Evolutionary conservation across 345 rosid genomes (phyloP).

Genomic region (Brassica juncea): DNA sequence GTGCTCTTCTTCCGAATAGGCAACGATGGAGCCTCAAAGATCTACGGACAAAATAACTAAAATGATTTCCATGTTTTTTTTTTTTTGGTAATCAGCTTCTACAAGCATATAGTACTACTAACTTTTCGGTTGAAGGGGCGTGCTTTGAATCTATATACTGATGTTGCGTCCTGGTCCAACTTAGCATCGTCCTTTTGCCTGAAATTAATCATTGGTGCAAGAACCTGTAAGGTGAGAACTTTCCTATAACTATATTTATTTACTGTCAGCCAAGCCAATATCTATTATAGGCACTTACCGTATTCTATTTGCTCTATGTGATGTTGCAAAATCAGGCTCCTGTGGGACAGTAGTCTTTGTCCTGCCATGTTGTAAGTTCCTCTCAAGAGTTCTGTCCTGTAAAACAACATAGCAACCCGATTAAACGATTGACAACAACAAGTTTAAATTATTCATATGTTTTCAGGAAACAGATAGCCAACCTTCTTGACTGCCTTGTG

Average conservation of each 20-base stretch:
- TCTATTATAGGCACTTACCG: slow-evolving; percentile 45
- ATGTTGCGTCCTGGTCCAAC: slow-evolving; percentile 43
- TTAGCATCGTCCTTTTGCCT: slow-evolving; percentile 60
- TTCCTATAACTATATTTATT: not conserved
- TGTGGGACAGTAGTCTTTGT: slow-evolving; percentile 78
- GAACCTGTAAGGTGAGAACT: slow-evolving; percentile 3
- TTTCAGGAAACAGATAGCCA: slow-evolving; percentile 6
- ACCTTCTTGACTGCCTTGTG: slow-evolving; percentile 87
- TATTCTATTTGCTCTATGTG: slow-evolving; percentile 72
- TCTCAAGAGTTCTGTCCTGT: slow-evolving; percentile 60
- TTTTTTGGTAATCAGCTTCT: not conserved
- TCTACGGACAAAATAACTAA: slow-evolving; percentile 45
- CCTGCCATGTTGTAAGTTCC: slow-evolving; percentile 42
- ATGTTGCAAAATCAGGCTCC: slow-evolving; percentile 91
- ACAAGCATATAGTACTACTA: slow-evolving; percentile 28
- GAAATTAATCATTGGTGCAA: slow-evolving; percentile 38
- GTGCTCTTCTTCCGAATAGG: slow-evolving; percentile 75
- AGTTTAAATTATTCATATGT: slow-evolving; percentile 3
- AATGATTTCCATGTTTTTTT: slow-evolving; percentile 6
- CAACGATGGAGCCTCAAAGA: slow-evolving; percentile 81
- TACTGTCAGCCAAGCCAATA: slow-evolving; percentile 23
- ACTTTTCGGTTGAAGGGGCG: slow-evolving; percentile 96
- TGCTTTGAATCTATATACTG: slow-evolving; percentile 75
- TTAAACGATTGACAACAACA: not conserved
- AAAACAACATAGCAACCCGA: slow-evolving; percentile 22